Conservation (phyloP, 257 asterid genomes). For the Nicotiana paniculata region DNA sequence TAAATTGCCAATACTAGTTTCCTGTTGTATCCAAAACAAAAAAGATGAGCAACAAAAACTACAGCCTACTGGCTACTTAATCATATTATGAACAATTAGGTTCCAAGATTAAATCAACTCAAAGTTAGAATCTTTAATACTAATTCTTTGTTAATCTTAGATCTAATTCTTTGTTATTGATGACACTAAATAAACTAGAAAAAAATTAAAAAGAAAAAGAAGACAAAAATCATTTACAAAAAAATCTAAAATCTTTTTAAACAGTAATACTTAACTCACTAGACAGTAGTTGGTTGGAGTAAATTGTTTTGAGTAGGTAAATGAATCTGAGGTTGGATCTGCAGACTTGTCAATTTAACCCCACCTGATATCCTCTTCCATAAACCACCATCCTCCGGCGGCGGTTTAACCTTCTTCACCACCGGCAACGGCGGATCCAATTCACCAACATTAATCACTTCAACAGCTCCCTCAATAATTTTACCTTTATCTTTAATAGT, state of each 20-base stretch:
- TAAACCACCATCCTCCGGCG: slow-evolving; percentile 37
- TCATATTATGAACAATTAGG: no score
- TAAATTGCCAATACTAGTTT: no score
- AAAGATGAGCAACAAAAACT: background rate
- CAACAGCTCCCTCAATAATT: background rate
- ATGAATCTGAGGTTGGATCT: slow-evolving; percentile 21
- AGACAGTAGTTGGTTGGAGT: slow-evolving; percentile 39
- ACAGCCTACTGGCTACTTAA: background rate
- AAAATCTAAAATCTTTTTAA: background rate
- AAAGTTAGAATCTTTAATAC: no score
- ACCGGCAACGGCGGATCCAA: slow-evolving; percentile 98
- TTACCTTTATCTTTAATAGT: slow-evolving; percentile 15
- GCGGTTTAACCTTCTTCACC: slow-evolving; percentile 36
- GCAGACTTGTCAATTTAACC: slow-evolving; percentile 28
- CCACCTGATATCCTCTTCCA: slow-evolving; percentile 78
- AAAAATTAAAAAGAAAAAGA: background rate
- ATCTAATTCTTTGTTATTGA: background rate
- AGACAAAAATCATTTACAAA: background rate
- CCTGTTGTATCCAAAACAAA: background rate
- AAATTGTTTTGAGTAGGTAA: slow-evolving; percentile 24
- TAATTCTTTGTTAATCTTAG: no score
- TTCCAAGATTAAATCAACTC: no score
- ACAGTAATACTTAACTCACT: background rate
- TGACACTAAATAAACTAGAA: background rate
- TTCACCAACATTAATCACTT: slow-evolving; percentile 22